Percentiles rank a stretch among this genome's conserved stretches.
These are phyloP conservation scores for Ustilago tritici DNA, from an alignment of 1,284 basidiomycete genomes.

Conservation along the genomic window DNA sequence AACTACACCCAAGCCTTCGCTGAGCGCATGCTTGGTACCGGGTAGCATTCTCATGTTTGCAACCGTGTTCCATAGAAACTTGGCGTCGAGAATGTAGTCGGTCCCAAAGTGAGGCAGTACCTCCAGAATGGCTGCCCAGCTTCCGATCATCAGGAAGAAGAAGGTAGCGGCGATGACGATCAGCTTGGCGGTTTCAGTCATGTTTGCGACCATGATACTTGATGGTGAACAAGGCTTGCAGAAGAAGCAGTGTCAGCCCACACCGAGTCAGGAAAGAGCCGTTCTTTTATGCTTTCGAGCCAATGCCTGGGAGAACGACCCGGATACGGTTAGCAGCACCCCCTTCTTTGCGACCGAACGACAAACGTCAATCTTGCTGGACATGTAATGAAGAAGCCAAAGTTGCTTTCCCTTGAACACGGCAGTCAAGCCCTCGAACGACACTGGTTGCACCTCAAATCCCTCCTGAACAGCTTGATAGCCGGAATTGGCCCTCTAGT, in stretches of 20 bases:
- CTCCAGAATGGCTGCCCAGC: not conserved
- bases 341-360: not conserved
- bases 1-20: slow-evolving; percentile 14
- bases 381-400: not conserved
- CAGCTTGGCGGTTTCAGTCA: not conserved
- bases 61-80: slow-evolving; percentile 19
- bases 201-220: not conserved
- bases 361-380: not conserved
- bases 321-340: not conserved
- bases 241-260: not conserved
- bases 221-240: not conserved
- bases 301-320: not conserved
- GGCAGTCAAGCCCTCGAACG: not conserved
- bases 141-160: not conserved
- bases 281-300: not conserved
- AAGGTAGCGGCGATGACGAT: not conserved
- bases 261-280: not conserved
- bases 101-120: slow-evolving; percentile 7
- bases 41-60: slow-evolving; percentile 18
- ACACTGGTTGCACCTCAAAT: not conserved
- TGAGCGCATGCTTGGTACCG: slow-evolving; percentile 17
- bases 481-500: too few relatives aligned
- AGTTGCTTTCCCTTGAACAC: not conserved
- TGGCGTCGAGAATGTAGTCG: slow-evolving; percentile 13
- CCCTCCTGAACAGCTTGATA: not conserved